Evolutionary conservation across 2,329 filamentous ascomycete genomes (phyloP).

Genomic region (Monilinia vaccinii-corymbosi): DNA sequence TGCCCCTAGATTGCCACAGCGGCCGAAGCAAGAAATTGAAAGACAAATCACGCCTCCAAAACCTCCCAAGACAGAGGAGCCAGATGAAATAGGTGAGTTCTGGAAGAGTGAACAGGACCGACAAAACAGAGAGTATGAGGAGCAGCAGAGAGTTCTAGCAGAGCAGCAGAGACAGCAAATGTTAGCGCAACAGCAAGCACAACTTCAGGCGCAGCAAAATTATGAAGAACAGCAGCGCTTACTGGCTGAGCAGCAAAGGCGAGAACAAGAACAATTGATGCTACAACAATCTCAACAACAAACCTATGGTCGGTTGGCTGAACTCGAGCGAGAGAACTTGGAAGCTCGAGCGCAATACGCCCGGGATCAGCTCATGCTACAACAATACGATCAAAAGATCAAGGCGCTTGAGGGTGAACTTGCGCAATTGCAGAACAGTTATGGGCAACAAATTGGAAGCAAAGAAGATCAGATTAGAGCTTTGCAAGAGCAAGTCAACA

Average conservation of each 20-base stretch:
- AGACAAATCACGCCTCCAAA: slow-evolving; percentile 60
- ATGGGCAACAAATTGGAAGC: slow-evolving; percentile 74
- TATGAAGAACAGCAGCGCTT: slow-evolving; percentile 91
- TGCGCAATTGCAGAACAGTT: slow-evolving; percentile 69
- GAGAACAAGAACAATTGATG: slow-evolving; percentile 83
- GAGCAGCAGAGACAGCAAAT: slow-evolving; percentile 79
- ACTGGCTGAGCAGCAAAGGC: slow-evolving; percentile 78
- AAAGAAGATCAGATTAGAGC: slow-evolving; percentile 92
- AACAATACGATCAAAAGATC: slow-evolving; percentile 91
- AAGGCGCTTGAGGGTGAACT: slow-evolving; percentile 89
- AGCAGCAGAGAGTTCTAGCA: slow-evolving; percentile 81
- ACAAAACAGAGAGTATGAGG: slow-evolving; percentile 90
- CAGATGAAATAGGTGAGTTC: slow-evolving; percentile 93
- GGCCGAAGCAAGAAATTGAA: slow-evolving; percentile 68
- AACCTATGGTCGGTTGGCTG: slow-evolving; percentile 89
- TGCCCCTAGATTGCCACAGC: slow-evolving; percentile 70
- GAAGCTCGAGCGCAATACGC: slow-evolving; percentile 93
- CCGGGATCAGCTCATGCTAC: slow-evolving; percentile 91
- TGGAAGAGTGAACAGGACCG: slow-evolving; percentile 90
- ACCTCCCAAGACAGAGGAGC: slow-evolving; percentile 63
- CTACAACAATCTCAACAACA: slow-evolving; percentile 87
- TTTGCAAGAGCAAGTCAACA: slow-evolving; percentile 94
- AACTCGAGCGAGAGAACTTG: slow-evolving; percentile 90
- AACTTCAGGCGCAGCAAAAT: slow-evolving; percentile 80
- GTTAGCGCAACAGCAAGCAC: slow-evolving; percentile 70